These are phyloP conservation scores for Biancaea sappan DNA, from an alignment of 306 rosid species.

Conservation along the genomic window DNA sequence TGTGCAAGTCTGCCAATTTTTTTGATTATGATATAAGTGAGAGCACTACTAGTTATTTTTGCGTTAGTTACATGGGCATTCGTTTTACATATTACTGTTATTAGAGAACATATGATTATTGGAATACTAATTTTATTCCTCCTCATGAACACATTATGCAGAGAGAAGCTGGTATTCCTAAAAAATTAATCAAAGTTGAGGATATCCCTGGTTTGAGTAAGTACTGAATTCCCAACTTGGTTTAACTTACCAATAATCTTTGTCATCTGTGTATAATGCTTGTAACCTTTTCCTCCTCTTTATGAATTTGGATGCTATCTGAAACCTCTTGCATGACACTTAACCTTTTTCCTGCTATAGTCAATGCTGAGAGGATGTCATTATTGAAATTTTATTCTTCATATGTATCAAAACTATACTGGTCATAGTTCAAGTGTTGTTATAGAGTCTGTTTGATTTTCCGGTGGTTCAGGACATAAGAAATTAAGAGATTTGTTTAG, in stretches of 20 bases:
- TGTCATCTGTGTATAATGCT: slow-evolving; percentile 1
- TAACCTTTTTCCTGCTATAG: slow-evolving; percentile 3
- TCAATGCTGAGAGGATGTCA: not conserved
- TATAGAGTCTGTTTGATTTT: slow-evolving; percentile 6
- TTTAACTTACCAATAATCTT: slow-evolving; percentile 10
- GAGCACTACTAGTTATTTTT: slow-evolving; percentile 17
- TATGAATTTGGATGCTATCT: not conserved
- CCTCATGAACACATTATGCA: slow-evolving; percentile 40
- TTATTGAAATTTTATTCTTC: not conserved
- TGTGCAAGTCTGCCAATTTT: not conserved
- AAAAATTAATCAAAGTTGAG: slow-evolving; percentile 64
- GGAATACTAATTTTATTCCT: slow-evolving; percentile 9
- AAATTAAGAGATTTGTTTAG: not conserved
- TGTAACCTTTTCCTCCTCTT: not conserved
- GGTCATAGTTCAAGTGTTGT: slow-evolving; percentile 3
- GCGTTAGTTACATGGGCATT: slow-evolving; percentile 18
- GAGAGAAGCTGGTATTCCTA: slow-evolving; percentile 92
- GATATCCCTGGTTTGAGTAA: slow-evolving; percentile 96
- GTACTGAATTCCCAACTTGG: slow-evolving; percentile 37
- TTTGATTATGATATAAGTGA: slow-evolving; percentile 18
- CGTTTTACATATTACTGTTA: slow-evolving; percentile 3
- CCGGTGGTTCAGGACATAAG: slow-evolving; percentile 5
- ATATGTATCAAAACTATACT: not conserved
- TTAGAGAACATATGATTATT: not conserved
- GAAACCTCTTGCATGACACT: not conserved